These are phyloP conservation scores for Rhodotorula mucilaginosa DNA, from an alignment of 1,284 basidiomycete genomes.

Conservation along the genomic window DNA sequence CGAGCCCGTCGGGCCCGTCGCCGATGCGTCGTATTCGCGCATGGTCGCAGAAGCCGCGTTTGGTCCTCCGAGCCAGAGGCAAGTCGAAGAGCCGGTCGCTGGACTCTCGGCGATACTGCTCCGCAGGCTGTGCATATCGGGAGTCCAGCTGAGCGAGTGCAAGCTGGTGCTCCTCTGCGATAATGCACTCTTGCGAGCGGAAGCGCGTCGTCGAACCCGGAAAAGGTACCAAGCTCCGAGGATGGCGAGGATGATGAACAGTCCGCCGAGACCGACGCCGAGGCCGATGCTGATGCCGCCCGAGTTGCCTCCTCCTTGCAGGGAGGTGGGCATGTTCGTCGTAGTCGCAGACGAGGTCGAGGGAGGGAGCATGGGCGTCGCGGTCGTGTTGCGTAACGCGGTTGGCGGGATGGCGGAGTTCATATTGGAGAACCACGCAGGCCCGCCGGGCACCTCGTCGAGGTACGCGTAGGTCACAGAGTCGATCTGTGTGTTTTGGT, in stretches of 20 bases:
- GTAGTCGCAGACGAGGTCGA: background rate
- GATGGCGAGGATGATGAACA: background rate
- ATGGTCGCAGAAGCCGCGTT: background rate
- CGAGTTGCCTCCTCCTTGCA: background rate
- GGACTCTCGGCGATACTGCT: background rate
- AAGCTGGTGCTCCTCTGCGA: background rate
- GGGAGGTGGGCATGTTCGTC: background rate
- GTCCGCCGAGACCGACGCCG: conserved; percentile 9
- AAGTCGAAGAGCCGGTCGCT: background rate
- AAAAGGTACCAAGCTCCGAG: background rate
- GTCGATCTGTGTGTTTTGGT: conserved; percentile 2
- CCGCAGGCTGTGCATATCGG: background rate
- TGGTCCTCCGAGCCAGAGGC: background rate
- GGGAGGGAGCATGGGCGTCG: conserved; percentile 1
- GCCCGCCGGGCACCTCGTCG: background rate
- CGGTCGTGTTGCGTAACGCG: conserved; percentile 5
- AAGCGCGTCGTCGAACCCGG: background rate
- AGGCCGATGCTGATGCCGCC: conserved; percentile 6
- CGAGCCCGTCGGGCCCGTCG: background rate
- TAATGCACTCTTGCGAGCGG: background rate
- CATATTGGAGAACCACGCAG: background rate
- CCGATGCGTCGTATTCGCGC: background rate
- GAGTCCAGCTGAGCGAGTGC: background rate
- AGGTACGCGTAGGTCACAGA: background rate
- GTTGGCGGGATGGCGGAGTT: conserved; percentile 6